Evolutionary conservation across 2,329 filamentous ascomycete genomes (phyloP), one percentile per base, ranked within the genome.

Genomic region (Penicillium digitatum): DNA sequence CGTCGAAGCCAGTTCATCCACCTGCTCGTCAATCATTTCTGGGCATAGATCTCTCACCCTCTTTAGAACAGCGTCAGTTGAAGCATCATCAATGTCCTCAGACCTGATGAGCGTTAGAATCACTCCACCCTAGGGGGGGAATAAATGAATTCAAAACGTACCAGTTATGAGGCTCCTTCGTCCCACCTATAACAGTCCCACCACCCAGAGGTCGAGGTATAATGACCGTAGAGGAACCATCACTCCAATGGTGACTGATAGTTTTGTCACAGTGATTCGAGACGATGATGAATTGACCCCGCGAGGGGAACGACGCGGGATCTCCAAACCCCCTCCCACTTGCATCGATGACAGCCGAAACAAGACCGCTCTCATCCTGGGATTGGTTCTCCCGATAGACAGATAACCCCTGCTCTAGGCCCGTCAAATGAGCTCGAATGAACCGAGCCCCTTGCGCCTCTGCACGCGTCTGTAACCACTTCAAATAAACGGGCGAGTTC

Each of bases 221-320:
- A 11, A 40, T 49, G 12, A 40, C 47, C 1, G 47, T 49, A 20
- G 35, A 49, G 26, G 47, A 55, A 12, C 48, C 55, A 40, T 55
- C 52, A 24, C 29, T 27, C 47, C 52, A 58, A n/a, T 58, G 52
- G 39, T 58, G 55, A 18, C 52, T 58, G 26, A 58, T 45, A n/a
- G 55, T 56, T 34, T 27, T 31, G 16, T 48, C 38, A 24, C 53
- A 58, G 24, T 52, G 14, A 37, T 58, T 56, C 6, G 48, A 48
- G 31, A 56, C 48, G 22, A 55, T 48, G 27, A 52, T 51, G 43
- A 58, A 56, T 29, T 56, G 56, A 37, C 56, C 56, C 1, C 52
- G 47, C 5, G 48, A 56, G 7, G 53, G 52, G 26, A 52, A 58
- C 1, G 56, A 56, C 8, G 32, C 18, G 3, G 43, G 56, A 35